Conservation (phyloP, 129 eudicot genomes). For the Escallonia rubra region DNA sequence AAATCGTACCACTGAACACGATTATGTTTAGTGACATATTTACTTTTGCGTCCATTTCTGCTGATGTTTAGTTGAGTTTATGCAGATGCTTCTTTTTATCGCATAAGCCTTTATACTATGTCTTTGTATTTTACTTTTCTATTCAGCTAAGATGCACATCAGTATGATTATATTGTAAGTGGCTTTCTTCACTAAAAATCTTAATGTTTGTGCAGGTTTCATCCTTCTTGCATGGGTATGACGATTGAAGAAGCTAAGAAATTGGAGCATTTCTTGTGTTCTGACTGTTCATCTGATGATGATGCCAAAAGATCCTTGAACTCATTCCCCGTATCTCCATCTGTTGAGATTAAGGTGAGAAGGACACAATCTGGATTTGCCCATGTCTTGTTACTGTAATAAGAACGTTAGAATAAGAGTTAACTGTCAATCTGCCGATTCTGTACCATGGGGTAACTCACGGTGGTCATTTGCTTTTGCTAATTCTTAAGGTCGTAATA, state of each 20-base stretch:
- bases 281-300: conserved; percentile 68
- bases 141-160: neutral
- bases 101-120: too few relatives aligned
- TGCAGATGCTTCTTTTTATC: too few relatives aligned
- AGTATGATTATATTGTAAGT: neutral
- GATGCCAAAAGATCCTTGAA: conserved; percentile 49
- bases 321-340: conserved; percentile 54
- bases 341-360: conserved; percentile 57
- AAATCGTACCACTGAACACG: too few relatives aligned
- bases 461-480: conserved; percentile 2
- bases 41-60: too few relatives aligned
- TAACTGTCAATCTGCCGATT: too few relatives aligned
- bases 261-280: conserved; percentile 73
- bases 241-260: conserved; percentile 86
- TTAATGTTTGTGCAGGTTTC: conserved; percentile 56
- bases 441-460: neutral
- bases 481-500: neutral
- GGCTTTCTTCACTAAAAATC: neutral
- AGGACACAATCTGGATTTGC: neutral
- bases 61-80: too few relatives aligned
- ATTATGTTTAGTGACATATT: too few relatives aligned
- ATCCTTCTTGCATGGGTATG: conserved; percentile 98
- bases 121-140: neutral
- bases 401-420: neutral
- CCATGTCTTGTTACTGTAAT: neutral